A percentile compares a stretch with the other conserved stretches of the same genome.
These are phyloP conservation scores for Chloranthus sessilifolius DNA, from an alignment of 164 flowering plant species.

Conservation along the genomic window DNA sequence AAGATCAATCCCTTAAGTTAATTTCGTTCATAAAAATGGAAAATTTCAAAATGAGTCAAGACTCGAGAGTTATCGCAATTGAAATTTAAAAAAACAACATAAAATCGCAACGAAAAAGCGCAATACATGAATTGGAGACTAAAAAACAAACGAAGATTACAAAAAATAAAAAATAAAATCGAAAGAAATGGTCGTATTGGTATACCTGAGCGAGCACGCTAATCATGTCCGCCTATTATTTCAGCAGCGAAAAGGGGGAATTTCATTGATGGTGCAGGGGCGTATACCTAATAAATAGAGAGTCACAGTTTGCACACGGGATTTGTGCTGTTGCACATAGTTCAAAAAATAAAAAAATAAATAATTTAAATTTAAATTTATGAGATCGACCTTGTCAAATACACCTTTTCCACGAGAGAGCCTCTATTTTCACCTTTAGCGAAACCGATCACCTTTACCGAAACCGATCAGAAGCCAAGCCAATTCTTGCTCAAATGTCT, in stretches of 20 bases:
- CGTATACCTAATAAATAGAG: not conserved
- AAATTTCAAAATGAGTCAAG: too few relatives aligned
- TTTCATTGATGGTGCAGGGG: not conserved
- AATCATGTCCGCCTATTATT: slow-evolving; percentile 39
- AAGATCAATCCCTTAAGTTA: too few relatives aligned
- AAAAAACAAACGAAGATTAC: not conserved
- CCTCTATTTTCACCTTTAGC: too few relatives aligned
- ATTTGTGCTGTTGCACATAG: too few relatives aligned
- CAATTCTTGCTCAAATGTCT: too few relatives aligned
- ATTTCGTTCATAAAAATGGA: too few relatives aligned
- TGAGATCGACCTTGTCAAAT: not conserved
- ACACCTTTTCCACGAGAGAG: not conserved
- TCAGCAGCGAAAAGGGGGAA: not conserved
- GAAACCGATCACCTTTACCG: too few relatives aligned
- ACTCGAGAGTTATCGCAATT: too few relatives aligned
- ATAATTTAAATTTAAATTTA: not conserved
- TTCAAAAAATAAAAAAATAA: not conserved
- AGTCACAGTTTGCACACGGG: not conserved
- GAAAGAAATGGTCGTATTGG: not conserved
- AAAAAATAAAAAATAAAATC: not conserved
- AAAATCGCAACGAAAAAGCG: not conserved
- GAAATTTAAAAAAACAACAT: not conserved
- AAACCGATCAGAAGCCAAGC: too few relatives aligned
- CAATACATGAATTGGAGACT: not conserved
- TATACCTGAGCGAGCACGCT: slow-evolving; percentile 64